These are phyloP conservation scores for Colletotrichum gigasporum DNA, from an alignment of 2,329 filamentous ascomycete species.

Conservation along the genomic window DNA sequence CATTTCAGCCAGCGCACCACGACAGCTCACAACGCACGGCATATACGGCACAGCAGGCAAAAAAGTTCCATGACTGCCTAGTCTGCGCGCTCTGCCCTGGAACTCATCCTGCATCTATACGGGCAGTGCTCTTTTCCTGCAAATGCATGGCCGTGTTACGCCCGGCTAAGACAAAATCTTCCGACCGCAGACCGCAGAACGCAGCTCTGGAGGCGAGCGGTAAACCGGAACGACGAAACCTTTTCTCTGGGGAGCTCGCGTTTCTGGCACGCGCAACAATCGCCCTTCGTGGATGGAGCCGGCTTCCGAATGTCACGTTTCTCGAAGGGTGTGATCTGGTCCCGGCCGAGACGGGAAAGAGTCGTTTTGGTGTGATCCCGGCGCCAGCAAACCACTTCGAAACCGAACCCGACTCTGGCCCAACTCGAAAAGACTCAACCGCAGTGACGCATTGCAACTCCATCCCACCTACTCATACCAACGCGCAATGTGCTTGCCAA, in stretches of 20 bases:
- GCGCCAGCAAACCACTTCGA: not conserved
- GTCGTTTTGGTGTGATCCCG: not conserved
- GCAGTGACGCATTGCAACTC: not conserved
- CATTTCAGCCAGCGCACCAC: conserved; percentile 1
- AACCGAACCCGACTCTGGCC: not conserved
- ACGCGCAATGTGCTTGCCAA: not conserved
- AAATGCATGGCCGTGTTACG: conserved; percentile 17
- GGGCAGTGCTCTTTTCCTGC: not conserved
- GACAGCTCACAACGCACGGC: conserved; percentile 11
- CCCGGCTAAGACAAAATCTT: conserved; percentile 10
- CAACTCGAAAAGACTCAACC: not conserved
- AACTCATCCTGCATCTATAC: not conserved
- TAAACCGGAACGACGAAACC: conserved; percentile 5
- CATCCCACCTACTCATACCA: not conserved
- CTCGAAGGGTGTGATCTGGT: not conserved
- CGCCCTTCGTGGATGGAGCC: not conserved
- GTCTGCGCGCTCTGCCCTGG: too few species aligned
- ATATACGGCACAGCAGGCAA: conserved; percentile 1
- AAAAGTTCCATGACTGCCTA: not conserved
- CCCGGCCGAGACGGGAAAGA: not conserved
- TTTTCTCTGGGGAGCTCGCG: not conserved
- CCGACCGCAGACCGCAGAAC: not conserved
- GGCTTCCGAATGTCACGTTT: conserved; percentile 9
- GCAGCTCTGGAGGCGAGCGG: not conserved
- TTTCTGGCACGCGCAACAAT: not conserved